Percentiles rank a stretch among this genome's conserved stretches.
These are phyloP conservation scores for Pseudonitzschia delicatissima DNA, from an alignment of 108 stramenopile genomes.

Conservation along the genomic window DNA sequence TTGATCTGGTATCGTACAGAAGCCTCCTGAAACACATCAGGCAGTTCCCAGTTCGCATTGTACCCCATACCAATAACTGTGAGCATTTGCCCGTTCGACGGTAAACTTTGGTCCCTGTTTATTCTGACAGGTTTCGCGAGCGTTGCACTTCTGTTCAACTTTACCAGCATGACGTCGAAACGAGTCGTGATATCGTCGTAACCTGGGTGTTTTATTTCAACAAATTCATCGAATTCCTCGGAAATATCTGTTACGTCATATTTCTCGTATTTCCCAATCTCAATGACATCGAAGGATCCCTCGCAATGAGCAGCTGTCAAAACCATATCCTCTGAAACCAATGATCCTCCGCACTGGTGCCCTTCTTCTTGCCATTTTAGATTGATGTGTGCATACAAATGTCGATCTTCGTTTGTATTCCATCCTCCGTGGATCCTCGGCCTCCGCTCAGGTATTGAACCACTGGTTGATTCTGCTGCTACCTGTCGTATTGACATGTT, in stretches of 20 bases:
- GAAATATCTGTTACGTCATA: constrained; percentile 11
- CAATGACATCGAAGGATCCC: constrained; percentile 20
- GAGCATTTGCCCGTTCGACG: constrained; percentile 9
- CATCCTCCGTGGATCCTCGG: constrained; percentile 50
- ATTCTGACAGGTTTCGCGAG: constrained; percentile 18
- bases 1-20: constrained; percentile 35
- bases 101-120: constrained; percentile 15
- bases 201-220: constrained; percentile 42
- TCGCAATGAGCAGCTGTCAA: constrained; percentile 66
- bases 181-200: constrained; percentile 32
- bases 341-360: constrained; percentile 55
- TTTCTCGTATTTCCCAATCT: constrained; percentile 37
- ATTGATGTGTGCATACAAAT: constrained; percentile 41
- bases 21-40: constrained; percentile 31
- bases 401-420: constrained; percentile 26
- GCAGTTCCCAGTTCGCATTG: constrained; percentile 7
- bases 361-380: constrained; percentile 20
- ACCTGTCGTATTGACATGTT: too few relatives aligned
- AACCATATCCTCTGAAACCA: constrained; percentile 66
- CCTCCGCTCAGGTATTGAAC: neutral
- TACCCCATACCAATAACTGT: constrained; percentile 42
- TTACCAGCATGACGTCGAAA: constrained; percentile 56
- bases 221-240: constrained; percentile 21
- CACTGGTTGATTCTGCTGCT: too few relatives aligned
- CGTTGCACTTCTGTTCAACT: constrained; percentile 13